A percentile compares a stretch with the other conserved stretches of the same genome.
Conservation (phyloP, 2,329 filamentous ascomycete species). For the Colletotrichum cuscutae region DNA sequence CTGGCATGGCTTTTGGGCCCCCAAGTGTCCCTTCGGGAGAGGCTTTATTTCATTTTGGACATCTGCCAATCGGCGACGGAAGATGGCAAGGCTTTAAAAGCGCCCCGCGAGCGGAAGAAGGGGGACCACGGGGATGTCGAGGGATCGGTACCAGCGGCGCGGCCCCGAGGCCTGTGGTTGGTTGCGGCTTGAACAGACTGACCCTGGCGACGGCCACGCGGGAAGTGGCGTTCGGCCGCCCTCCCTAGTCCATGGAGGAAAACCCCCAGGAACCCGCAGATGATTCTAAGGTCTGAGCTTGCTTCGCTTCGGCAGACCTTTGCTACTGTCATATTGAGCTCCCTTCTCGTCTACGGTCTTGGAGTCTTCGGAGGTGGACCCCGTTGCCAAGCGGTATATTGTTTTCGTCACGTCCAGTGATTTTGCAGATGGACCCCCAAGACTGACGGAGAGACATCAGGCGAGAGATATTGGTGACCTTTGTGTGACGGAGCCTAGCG, state of each 20-base stretch:
- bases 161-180: constrained; percentile 20
- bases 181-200: not conserved
- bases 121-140: not conserved
- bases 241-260: not conserved
- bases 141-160: constrained; percentile 16
- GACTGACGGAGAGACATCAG: not conserved
- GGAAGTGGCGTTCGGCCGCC: constrained; percentile 8
- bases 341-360: not conserved
- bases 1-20: not conserved
- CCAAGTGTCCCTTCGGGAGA: not conserved
- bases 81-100: not conserved
- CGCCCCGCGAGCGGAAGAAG: not conserved
- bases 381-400: constrained; percentile 4
- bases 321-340: not conserved
- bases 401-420: constrained; percentile 13
- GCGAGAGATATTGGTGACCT: constrained; percentile 13
- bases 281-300: not conserved
- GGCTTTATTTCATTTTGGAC: constrained; percentile 19
- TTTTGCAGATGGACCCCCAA: not conserved
- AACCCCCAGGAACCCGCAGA: not conserved
- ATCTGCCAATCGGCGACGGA: constrained; percentile 5
- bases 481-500: constrained; percentile 3
- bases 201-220: constrained; percentile 22
- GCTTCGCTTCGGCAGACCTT: not conserved
- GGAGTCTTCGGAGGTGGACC: not conserved